phyloP scores from a whole-genome alignment of 306 rosid species.

The Morella rubra region DNA sequence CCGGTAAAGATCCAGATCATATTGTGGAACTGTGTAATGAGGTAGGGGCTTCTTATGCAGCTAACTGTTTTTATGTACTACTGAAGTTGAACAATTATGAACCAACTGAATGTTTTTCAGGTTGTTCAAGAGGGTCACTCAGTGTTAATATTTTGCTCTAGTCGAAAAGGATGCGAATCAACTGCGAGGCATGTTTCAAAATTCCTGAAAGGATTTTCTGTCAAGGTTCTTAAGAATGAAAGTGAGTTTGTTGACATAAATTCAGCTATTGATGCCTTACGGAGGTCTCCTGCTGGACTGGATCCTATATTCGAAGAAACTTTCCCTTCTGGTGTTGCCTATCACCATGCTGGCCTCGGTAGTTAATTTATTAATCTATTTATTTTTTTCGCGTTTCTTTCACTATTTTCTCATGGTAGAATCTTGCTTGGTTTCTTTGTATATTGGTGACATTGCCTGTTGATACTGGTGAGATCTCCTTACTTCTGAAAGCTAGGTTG shows the following conservation, averaged over 20 bases:
- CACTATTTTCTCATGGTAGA: neutral
- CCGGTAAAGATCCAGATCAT: constrained; percentile 98
- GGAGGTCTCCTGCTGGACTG: constrained; percentile 85
- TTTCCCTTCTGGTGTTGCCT: constrained; percentile 88
- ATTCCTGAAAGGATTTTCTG: constrained; percentile 63
- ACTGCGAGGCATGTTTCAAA: constrained; percentile 85
- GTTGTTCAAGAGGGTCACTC: constrained; percentile 96
- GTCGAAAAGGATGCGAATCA: constrained; percentile 98
- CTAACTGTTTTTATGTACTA: constrained; percentile 27
- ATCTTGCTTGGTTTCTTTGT: constrained; percentile 23
- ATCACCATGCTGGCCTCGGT: constrained; percentile 98
- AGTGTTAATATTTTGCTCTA: constrained; percentile 91
- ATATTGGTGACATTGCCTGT: neutral
- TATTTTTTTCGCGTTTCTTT: constrained; percentile 12
- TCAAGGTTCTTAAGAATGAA: constrained; percentile 40
- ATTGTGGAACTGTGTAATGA: constrained; percentile 94
- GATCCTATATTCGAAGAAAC: constrained; percentile 90
- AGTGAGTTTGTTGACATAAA: constrained; percentile 62
- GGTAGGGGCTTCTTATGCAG: constrained; percentile 43
- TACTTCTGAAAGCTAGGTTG: constrained; percentile 19
- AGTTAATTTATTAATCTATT: constrained; percentile 23
- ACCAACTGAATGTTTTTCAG: constrained; percentile 45
- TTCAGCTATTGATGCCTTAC: constrained; percentile 71
- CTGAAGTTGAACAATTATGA: constrained; percentile 22
- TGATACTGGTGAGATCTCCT: constrained; percentile 20